phyloP scores from a whole-genome alignment of 2,329 filamentous ascomycete species.

The Mycosphaerella arachidis region DNA sequence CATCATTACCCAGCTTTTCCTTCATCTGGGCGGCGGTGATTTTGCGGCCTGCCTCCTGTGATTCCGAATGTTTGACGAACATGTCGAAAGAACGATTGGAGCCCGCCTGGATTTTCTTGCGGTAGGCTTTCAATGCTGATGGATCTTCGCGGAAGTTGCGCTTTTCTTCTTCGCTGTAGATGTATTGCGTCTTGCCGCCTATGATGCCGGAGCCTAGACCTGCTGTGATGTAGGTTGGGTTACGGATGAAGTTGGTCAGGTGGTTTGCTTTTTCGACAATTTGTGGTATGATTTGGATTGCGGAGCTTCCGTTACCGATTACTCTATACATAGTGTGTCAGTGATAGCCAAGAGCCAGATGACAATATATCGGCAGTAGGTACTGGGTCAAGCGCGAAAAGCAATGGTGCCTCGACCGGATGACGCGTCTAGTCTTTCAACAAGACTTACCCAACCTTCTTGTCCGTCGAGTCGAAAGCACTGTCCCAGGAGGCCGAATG shows the following conservation, averaged over 20 bases:
- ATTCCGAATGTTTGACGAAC: conserved; percentile 52
- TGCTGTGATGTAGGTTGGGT: conserved; percentile 34
- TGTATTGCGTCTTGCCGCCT: conserved; percentile 27
- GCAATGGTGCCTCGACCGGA: neutral
- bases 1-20: conserved; percentile 50
- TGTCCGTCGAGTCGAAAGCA: conserved; percentile 34
- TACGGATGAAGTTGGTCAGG: conserved; percentile 33
- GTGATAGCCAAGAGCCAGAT: neutral
- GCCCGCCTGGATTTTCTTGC: conserved; percentile 34
- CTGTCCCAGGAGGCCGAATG: conserved; percentile 42
- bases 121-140: conserved; percentile 32
- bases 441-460: conserved; percentile 32
- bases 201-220: conserved; percentile 27
- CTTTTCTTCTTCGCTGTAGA: conserved; percentile 33
- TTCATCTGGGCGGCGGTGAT: conserved; percentile 43
- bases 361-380: neutral
- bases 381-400: neutral
- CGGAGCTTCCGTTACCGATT: conserved; percentile 39
- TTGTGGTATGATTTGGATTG: conserved; percentile 41
- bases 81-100: conserved; percentile 31
- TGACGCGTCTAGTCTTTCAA: neutral
- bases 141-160: conserved; percentile 30
- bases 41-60: conserved; percentile 20
- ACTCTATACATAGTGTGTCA: conserved; percentile 18
- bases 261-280: conserved; percentile 34